Conservation (phyloP, 225 moss, liverwort and hornwort species). For the Asterella californica region DNA sequence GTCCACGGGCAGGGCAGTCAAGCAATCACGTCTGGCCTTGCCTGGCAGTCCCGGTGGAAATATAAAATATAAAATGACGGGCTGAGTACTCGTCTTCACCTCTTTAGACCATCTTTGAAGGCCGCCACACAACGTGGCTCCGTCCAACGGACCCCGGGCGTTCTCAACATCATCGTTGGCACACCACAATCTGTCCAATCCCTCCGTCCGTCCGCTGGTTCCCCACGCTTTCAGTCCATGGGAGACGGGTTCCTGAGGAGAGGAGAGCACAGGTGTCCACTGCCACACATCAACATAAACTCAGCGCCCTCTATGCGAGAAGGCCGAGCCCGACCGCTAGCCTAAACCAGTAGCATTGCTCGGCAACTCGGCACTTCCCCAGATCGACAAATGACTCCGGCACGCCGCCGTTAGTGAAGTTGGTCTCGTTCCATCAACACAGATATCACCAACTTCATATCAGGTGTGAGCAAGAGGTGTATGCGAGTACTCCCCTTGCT, state of each 20-base stretch:
- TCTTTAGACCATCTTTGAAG: not conserved
- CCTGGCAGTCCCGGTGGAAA: not conserved
- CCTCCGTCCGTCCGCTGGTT: not conserved
- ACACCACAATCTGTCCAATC: not conserved
- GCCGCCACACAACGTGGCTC: not conserved
- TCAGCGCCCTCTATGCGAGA: too few species aligned
- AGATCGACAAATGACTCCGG: too few species aligned
- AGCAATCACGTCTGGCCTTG: not conserved
- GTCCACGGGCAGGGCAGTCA: constrained; percentile 2
- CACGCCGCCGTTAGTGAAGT: too few species aligned
- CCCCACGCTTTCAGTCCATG: not conserved
- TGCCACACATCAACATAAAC: too few species aligned
- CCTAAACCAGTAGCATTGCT: too few species aligned
- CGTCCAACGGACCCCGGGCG: not conserved
- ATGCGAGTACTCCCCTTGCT: too few species aligned
- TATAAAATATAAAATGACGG: not conserved
- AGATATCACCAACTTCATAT: too few species aligned
- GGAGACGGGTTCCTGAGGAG: not conserved
- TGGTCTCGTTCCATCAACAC: too few species aligned
- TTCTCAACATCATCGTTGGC: not conserved
- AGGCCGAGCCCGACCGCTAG: too few species aligned
- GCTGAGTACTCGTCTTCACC: not conserved
- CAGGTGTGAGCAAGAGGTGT: too few species aligned
- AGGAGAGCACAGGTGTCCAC: too few species aligned
- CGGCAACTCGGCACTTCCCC: too few species aligned